phyloP scores from a whole-genome alignment of 148 eudicot species.

The Euryodendron excelsum region DNA sequence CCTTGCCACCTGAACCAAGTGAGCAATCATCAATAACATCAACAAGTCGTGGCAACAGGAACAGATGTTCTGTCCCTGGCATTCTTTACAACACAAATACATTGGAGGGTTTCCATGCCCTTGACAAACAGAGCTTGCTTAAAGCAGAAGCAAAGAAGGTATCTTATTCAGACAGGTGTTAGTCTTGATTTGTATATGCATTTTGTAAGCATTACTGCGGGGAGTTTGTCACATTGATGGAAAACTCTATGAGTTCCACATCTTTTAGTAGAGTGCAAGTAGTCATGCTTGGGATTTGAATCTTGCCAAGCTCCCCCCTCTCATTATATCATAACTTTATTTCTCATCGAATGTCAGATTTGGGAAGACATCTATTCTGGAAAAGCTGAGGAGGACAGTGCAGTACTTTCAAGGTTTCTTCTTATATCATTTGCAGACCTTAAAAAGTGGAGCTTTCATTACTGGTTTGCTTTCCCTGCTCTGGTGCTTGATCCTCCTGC shows the following conservation, averaged over 20 bases:
- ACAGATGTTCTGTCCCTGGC: conserved; percentile 81
- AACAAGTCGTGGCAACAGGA: conserved; percentile 56
- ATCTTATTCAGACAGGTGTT: background rate
- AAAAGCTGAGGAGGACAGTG: conserved; percentile 66
- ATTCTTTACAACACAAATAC: conserved; percentile 77
- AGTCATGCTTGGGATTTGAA: too few species aligned
- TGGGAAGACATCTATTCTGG: conserved; percentile 82
- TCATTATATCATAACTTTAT: background rate
- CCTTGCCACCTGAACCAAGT: conserved; percentile 70
- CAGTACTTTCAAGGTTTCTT: conserved; percentile 77
- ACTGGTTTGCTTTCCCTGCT: conserved; percentile 90
- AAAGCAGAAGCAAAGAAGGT: conserved; percentile 82
- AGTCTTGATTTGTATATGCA: background rate
- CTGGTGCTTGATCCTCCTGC: conserved; percentile 82
- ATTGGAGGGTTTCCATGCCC: conserved; percentile 67
- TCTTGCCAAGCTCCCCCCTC: too few species aligned
- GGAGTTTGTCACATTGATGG: too few species aligned
- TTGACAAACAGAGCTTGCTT: conserved; percentile 63
- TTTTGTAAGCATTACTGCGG: background rate
- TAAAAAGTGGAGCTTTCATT: conserved; percentile 82
- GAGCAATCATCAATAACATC: conserved; percentile 30
- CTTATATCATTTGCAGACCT: conserved; percentile 88
- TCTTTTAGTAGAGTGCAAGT: too few species aligned
- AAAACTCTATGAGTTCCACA: too few species aligned
- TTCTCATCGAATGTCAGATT: conserved; percentile 40